Evolutionary conservation across 371 early-diverging fungal species (phyloP).

Genomic region (Capillidium rhysosporum): DNA sequence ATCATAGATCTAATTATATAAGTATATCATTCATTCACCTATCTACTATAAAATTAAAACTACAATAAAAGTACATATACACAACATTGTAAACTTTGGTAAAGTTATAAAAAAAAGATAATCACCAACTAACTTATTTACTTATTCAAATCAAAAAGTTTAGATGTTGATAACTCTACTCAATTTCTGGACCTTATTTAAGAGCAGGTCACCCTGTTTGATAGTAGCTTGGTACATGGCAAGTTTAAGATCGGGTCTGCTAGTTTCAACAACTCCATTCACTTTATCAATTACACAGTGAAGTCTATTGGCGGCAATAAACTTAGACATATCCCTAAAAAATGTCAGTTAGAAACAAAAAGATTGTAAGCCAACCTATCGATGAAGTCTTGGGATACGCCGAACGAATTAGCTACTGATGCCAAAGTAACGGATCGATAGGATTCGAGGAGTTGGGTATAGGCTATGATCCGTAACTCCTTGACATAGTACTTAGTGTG

Average conservation of each 20-base stretch:
- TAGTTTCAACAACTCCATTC: slow-evolving; percentile 90
- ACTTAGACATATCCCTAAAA: slow-evolving; percentile 75
- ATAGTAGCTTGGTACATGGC: slow-evolving; percentile 88
- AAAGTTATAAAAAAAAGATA: no score
- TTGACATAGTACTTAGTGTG: slow-evolving; percentile 85
- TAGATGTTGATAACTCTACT: slow-evolving; percentile 75
- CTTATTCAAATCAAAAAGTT: not conserved
- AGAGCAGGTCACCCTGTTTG: slow-evolving; percentile 88
- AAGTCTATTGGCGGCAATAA: slow-evolving; percentile 91
- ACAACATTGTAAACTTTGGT: no score
- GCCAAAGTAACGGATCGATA: slow-evolving; percentile 89
- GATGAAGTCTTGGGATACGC: slow-evolving; percentile 86
- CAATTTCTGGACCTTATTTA: slow-evolving; percentile 91
- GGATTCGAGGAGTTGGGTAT: slow-evolving; percentile 93
- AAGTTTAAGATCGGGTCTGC: slow-evolving; percentile 90
- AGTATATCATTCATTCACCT: no score
- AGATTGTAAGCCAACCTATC: slow-evolving; percentile 45
- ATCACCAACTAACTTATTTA: no score
- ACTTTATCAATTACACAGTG: slow-evolving; percentile 99
- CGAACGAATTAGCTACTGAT: slow-evolving; percentile 94
- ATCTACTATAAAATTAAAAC: no score
- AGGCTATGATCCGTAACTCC: slow-evolving; percentile 96
- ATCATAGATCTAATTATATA: no score
- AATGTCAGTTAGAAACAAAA: not conserved
- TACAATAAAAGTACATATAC: no score